Conservation (phyloP, 345 rosid species). For the Dimocarpus longan region DNA sequence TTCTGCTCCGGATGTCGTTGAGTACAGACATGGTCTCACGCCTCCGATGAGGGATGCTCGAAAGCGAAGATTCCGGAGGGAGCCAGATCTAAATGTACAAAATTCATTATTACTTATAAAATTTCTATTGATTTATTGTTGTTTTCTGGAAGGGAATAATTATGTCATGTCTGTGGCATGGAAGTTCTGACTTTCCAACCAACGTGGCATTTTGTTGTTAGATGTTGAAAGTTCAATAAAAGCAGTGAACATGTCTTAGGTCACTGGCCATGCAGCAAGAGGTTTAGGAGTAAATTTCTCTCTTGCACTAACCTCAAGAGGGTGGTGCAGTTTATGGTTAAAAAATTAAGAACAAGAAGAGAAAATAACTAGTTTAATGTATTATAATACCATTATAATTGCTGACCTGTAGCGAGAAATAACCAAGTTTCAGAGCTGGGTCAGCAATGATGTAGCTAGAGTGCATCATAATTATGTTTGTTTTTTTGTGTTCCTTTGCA, state of each 20-base stretch:
- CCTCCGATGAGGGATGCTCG: slow-evolving; percentile 99
- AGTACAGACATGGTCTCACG: slow-evolving; percentile 92
- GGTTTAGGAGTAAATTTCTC: not conserved
- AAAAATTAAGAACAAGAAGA: not conserved
- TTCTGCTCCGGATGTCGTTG: slow-evolving; percentile 72
- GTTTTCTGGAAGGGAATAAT: not conserved
- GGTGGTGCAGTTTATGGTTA: not conserved
- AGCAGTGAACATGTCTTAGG: not conserved
- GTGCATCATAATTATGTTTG: not conserved
- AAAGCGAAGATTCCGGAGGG: slow-evolving; percentile 93
- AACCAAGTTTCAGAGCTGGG: too few species aligned
- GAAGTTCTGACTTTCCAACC: not conserved
- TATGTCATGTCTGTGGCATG: not conserved
- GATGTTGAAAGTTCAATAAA: not conserved
- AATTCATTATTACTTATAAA: slow-evolving; percentile 2
- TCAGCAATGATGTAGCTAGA: not conserved
- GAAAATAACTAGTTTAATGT: too few species aligned
- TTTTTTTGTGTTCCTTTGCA: slow-evolving; percentile 1
- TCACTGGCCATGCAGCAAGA: not conserved
- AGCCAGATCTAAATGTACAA: slow-evolving; percentile 91
- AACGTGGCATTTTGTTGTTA: not conserved
- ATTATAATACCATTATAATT: too few species aligned
- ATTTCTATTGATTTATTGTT: not conserved
- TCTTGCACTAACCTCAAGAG: not conserved
- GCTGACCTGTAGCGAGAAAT: not conserved